These are phyloP conservation scores for Ettlia oleoabundans DNA, from an alignment of 139 green algal genomes.

Conservation along the genomic window DNA sequence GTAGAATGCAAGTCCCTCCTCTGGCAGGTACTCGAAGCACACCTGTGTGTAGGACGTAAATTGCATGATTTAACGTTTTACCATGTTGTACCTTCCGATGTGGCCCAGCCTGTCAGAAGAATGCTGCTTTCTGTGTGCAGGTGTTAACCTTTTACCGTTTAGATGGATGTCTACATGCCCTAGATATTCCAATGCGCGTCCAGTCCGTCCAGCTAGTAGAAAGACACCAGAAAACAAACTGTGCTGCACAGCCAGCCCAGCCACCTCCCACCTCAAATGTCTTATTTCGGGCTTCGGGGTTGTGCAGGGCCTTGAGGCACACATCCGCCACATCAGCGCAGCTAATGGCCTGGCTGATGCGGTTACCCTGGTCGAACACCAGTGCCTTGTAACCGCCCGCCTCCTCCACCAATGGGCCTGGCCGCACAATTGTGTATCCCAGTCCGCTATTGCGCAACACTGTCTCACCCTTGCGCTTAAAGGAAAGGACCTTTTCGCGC, in stretches of 20 bases:
- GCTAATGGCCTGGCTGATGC: conserved; percentile 82
- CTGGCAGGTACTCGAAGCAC: conserved; percentile 80
- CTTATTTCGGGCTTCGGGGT: conserved; percentile 90
- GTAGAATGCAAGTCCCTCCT: conserved; percentile 73
- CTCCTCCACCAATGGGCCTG: conserved; percentile 86
- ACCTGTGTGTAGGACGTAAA: conserved; percentile 16
- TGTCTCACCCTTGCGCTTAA: conserved; percentile 87
- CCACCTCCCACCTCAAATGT: conserved; percentile 89
- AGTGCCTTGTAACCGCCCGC: conserved; percentile 95
- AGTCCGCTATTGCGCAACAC: conserved; percentile 85
- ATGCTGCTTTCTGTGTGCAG: too few species aligned
- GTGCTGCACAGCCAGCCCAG: background rate
- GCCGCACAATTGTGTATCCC: conserved; percentile 95
- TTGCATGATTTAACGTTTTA: background rate
- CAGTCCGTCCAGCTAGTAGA: background rate
- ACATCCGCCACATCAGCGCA: conserved; percentile 98
- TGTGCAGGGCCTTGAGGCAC: conserved; percentile 86
- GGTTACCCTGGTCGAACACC: conserved; percentile 96
- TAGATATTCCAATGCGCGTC: background rate
- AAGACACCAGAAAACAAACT: background rate
- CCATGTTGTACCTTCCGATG: background rate
- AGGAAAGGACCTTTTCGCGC: conserved; percentile 49
- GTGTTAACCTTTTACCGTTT: too few species aligned
- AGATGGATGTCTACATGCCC: too few species aligned
- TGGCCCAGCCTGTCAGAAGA: too few species aligned